Evolutionary conservation across 2,329 filamentous ascomycete genomes (phyloP).

Genomic region (Dothistroma pini): DNA sequence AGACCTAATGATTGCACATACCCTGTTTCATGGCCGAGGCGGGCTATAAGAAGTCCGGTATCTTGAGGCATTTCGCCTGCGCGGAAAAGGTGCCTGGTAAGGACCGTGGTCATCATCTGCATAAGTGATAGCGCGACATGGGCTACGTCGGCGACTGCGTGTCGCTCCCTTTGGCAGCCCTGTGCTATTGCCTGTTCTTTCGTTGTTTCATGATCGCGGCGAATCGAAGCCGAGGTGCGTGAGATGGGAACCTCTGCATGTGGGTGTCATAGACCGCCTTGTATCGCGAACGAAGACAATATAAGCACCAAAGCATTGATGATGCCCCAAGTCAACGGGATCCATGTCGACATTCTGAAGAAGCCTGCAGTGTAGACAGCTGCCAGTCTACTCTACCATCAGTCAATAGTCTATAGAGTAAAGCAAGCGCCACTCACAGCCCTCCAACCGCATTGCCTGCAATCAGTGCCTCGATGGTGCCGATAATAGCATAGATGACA

Average conservation of each 20-base stretch:
- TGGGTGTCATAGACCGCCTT: slow-evolving; percentile 67
- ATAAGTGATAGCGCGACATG: too few species aligned
- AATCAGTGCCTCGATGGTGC: slow-evolving; percentile 70
- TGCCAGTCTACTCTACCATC: slow-evolving; percentile 56
- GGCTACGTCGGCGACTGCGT: too few species aligned
- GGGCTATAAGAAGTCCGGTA: too few species aligned
- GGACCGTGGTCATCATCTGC: too few species aligned
- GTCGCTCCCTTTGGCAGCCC: too few species aligned
- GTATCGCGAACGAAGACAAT: slow-evolving; percentile 87
- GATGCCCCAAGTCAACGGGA: slow-evolving; percentile 82
- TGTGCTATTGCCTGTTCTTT: too few species aligned
- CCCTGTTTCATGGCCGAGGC: neutral
- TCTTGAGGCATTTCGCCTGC: too few species aligned
- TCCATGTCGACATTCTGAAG: slow-evolving; percentile 92
- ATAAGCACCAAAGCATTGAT: slow-evolving; percentile 80
- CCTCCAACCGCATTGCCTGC: slow-evolving; percentile 78
- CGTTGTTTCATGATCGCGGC: too few species aligned
- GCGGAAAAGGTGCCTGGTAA: too few species aligned
- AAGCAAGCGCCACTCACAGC: slow-evolving; percentile 55
- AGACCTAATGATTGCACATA: neutral
- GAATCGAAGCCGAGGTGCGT: too few species aligned
- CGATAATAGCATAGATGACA: slow-evolving; percentile 65
- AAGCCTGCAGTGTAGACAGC: slow-evolving; percentile 77
- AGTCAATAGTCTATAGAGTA: slow-evolving; percentile 5
- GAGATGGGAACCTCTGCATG: neutral